A percentile compares a stretch with the other conserved stretches of the same genome.
These are phyloP conservation scores for Chalciporus pseudorubinellus DNA, from an alignment of 768 basidiomycete species.

Conservation along the genomic window DNA sequence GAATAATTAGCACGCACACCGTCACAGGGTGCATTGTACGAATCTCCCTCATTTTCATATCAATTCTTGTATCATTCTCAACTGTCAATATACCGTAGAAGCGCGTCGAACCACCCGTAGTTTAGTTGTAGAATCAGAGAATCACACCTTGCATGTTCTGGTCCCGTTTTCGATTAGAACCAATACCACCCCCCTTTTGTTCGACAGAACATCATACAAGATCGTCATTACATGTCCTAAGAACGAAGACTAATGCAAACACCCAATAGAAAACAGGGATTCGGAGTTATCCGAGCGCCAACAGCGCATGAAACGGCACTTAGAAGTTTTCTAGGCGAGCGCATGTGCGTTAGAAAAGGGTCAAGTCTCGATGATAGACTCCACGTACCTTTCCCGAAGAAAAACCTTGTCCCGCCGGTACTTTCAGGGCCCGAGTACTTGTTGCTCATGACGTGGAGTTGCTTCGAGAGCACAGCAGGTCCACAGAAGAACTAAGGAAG, in stretches of 20 bases:
- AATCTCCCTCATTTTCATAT: neutral
- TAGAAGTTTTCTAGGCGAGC: conserved; percentile 23
- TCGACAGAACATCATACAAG: neutral
- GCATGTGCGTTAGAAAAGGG: conserved; percentile 1
- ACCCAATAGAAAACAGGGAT: neutral
- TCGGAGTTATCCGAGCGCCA: too few species aligned
- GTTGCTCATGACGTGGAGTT: conserved; percentile 78
- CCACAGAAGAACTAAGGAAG: conserved; percentile 76
- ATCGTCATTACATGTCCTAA: neutral
- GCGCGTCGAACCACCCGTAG: neutral
- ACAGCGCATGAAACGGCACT: neutral
- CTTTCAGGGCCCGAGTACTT: conserved; percentile 70
- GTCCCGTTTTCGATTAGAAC: too few species aligned
- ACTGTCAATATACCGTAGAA: neutral
- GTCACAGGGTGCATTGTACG: neutral
- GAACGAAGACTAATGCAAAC: neutral
- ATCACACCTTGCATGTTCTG: neutral
- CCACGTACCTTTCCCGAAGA: conserved; percentile 80
- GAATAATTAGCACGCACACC: neutral
- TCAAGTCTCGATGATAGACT: neutral
- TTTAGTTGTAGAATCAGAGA: neutral
- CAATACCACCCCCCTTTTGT: too few species aligned
- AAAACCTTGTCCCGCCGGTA: conserved; percentile 76
- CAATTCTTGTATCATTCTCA: neutral
- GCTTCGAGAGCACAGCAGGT: conserved; percentile 64